These are phyloP conservation scores for Penicillium longicatenatum DNA, from an alignment of 495 filamentous ascomycete genomes.

Conservation along the genomic window DNA sequence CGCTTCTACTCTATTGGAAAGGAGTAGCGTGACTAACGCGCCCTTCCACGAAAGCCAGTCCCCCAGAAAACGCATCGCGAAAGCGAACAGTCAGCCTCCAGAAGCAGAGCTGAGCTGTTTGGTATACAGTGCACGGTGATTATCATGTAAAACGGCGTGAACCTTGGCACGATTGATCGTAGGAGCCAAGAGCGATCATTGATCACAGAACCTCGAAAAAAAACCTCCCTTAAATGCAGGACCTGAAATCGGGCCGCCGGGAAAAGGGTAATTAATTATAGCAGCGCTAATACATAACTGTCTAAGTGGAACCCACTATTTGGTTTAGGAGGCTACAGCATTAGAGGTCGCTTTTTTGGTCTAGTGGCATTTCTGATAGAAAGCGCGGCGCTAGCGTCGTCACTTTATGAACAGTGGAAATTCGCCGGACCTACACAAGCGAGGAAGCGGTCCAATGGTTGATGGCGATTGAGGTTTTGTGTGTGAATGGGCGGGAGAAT, in stretches of 20 bases:
- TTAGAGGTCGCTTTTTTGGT: background rate
- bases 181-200: background rate
- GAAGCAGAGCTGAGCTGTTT: background rate
- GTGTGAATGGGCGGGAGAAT: background rate
- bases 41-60: constrained; percentile 2
- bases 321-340: background rate
- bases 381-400: constrained; percentile 4
- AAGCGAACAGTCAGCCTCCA: background rate
- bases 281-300: background rate
- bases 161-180: background rate
- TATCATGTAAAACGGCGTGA: background rate
- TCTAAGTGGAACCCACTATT: background rate
- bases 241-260: background rate
- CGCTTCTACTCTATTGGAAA: background rate
- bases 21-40: constrained; percentile 2
- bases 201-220: background rate
- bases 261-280: background rate
- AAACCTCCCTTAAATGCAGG: background rate
- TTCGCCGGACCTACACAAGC: background rate
- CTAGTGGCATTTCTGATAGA: background rate
- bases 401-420: background rate
- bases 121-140: background rate
- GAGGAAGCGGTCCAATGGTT: background rate
- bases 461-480: background rate
- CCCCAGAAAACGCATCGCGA: background rate